Evolutionary conservation across 1,284 basidiomycete genomes (phyloP), one percentile per base, ranked within the genome.

Genomic region (Sanguinoderma infundibulare): DNA sequence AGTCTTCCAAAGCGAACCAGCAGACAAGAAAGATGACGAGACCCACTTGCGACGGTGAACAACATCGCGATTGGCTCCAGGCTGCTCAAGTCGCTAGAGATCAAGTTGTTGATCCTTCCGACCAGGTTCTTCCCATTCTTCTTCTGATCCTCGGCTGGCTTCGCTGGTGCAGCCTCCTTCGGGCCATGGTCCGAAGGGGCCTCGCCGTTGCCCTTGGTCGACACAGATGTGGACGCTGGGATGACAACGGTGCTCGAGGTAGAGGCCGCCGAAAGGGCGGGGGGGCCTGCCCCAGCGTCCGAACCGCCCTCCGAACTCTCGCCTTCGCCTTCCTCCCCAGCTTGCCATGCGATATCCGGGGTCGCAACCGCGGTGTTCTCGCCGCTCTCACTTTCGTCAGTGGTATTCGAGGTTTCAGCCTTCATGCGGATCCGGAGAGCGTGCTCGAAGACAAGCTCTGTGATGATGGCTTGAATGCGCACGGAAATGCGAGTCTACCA

Each of bases 371-470:
- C 67, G 36, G 65, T 68, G 34, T 65, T 68, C 2, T 53, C 59
- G 1, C 55, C 53, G 34, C 65, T 65, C 20, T 52, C 15, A 5
- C 49, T 36, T 1, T 63, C 30, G 5, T 35, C 42, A 8, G 15
- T 7, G 10, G 34, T 28, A 12, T 57, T 53, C 3, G 54, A 30
- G 10, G 70, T 66, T 36, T 74, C 75, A 0, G 76, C 70, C 59
- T 78, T 79, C 74, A 87, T 78, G 26, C 85, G 78, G 32, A 87
- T 80, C 15, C 84, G 78, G 12, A 89, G 76, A 2, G 85, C 75
- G 58, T 86, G 85, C 62, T 85, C 81, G 70, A 87, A 86, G 4
- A 87, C 70, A 7, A 87, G 76, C 65, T 87, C 82, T 0, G 84
- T 86, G 50, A 87, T 69, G 64, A 88, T 75, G 0, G 79, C 80